Conservation (phyloP, 495 filamentous ascomycete species). For the Neurospora africana region DNA sequence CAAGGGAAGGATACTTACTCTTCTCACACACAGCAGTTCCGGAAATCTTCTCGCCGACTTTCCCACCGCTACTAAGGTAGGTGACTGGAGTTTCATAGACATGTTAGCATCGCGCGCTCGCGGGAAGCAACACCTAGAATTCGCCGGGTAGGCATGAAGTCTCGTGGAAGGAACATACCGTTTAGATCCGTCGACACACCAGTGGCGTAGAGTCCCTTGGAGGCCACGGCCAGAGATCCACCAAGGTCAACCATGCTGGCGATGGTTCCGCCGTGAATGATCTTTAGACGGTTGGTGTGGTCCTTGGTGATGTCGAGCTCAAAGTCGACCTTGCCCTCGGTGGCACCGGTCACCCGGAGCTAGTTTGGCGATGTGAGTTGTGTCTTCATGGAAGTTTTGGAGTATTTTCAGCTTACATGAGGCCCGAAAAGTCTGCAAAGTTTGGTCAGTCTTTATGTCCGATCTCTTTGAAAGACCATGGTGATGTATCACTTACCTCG, state of each 20-base stretch:
- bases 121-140: background rate
- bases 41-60: conserved; percentile 63
- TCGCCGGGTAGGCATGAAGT: background rate
- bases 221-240: conserved; percentile 87
- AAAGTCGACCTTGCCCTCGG: conserved; percentile 73
- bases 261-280: conserved; percentile 89
- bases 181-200: conserved; percentile 91
- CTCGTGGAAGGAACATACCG: conserved; percentile 38
- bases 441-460: background rate
- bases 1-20: conserved; percentile 40
- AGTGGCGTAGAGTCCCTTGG: conserved; percentile 74
- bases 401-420: conserved; percentile 21
- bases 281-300: conserved; percentile 86
- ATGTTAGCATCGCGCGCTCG: background rate
- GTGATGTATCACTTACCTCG: conserved; percentile 49
- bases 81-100: conserved; percentile 51
- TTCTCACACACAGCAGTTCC: conserved; percentile 73
- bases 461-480: background rate
- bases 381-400: background rate
- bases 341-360: conserved; percentile 67
- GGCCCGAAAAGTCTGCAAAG: conserved; percentile 29
- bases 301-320: conserved; percentile 77
- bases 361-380: conserved; percentile 20
- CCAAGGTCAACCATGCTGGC: conserved; percentile 94
- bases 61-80: conserved; percentile 75